These are phyloP conservation scores for Xylaria sp. DNA, from an alignment of 2,329 filamentous ascomycete genomes.

Conservation along the genomic window DNA sequence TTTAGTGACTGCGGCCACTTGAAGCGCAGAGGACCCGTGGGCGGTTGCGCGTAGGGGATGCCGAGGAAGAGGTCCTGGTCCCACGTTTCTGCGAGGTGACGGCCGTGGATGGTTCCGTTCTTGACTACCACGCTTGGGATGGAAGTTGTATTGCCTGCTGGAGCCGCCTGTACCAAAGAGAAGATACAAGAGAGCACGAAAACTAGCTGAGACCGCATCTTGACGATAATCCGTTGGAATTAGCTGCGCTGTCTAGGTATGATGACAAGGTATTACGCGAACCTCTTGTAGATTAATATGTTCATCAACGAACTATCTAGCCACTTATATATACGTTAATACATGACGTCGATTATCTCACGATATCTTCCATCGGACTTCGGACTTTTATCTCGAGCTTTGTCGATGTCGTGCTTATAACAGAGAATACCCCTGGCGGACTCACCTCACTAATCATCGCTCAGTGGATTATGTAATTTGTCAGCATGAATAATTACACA, in stretches of 20 bases:
- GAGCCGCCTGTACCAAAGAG: background rate
- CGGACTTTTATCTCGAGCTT: background rate
- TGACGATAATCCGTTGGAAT: background rate
- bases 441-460: background rate
- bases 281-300: background rate
- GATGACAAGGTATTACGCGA: background rate
- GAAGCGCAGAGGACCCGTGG: constrained; percentile 51
- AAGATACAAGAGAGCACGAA: background rate
- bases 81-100: constrained; percentile 46
- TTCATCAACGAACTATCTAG: background rate
- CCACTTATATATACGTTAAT: background rate
- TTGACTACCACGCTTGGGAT: constrained; percentile 4
- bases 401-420: background rate
- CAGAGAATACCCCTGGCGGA: background rate
- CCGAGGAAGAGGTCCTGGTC: constrained; percentile 55
- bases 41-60: constrained; percentile 53
- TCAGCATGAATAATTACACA: background rate
- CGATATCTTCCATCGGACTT: background rate
- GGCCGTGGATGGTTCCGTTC: constrained; percentile 51
- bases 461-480: background rate
- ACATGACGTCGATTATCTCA: background rate
- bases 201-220: background rate
- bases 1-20: constrained; percentile 52
- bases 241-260: too few species aligned
- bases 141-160: background rate